These are phyloP conservation scores for Penicillium vulpinum DNA, from an alignment of 2,329 filamentous ascomycete species.

Conservation along the genomic window DNA sequence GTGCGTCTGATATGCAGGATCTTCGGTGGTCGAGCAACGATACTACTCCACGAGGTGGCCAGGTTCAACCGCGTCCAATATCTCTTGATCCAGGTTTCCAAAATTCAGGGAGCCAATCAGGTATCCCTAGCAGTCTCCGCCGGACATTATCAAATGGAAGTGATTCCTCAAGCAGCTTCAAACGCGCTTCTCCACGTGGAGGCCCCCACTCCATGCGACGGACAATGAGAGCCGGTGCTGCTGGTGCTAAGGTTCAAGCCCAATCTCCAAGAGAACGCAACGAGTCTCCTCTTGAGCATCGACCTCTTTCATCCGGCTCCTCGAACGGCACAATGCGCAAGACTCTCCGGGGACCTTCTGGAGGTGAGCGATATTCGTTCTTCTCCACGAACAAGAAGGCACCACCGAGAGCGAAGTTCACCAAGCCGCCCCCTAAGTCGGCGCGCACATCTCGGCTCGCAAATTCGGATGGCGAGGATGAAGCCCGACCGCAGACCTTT, in stretches of 20 bases:
- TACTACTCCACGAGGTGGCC: slow-evolving; percentile 4
- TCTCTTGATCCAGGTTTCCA: slow-evolving; percentile 26
- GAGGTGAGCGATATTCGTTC: slow-evolving; percentile 41
- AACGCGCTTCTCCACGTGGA: slow-evolving; percentile 54
- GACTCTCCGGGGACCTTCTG: slow-evolving; percentile 53
- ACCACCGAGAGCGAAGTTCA: slow-evolving; percentile 28
- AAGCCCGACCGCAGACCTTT: slow-evolving; percentile 40
- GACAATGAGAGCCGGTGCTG: slow-evolving; percentile 65
- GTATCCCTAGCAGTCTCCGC: slow-evolving; percentile 38
- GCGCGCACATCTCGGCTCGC: slow-evolving; percentile 53
- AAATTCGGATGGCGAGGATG: slow-evolving; percentile 62
- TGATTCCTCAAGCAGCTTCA: slow-evolving; percentile 75
- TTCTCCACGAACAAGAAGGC: slow-evolving; percentile 41
- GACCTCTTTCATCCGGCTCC: slow-evolving; percentile 47
- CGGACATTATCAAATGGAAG: slow-evolving; percentile 65
- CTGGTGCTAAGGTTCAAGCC: slow-evolving; percentile 30
- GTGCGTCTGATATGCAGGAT: slow-evolving; percentile 10
- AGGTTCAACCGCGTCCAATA: slow-evolving; percentile 19
- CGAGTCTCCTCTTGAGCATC: slow-evolving; percentile 61
- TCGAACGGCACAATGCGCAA: slow-evolving; percentile 47
- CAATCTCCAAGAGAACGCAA: slow-evolving; percentile 47
- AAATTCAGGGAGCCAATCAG: slow-evolving; percentile 5
- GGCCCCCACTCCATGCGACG: slow-evolving; percentile 64
- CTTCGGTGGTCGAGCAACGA: slow-evolving; percentile 11
- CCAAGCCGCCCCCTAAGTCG: slow-evolving; percentile 25